Evolutionary conservation across 2,329 filamentous ascomycete species (phyloP), one percentile per base, ranked within the genome.

Genomic region (Talaromyces sp.): DNA sequence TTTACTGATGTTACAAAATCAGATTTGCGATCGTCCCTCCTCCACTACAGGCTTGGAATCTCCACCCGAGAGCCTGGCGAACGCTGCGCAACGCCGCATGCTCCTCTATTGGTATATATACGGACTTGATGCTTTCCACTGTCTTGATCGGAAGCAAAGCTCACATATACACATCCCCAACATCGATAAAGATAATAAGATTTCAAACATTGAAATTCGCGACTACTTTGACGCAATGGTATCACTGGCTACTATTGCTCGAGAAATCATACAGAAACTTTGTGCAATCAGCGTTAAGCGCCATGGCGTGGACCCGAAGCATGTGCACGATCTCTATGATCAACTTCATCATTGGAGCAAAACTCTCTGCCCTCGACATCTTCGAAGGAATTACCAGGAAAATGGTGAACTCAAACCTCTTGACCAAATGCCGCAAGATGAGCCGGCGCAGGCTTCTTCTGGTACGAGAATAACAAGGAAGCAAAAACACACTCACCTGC

Each of bases 51-150:
- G 31, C 37, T 19, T 33, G 14, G 13, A 27, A 8, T 35, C 54
- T 14, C 22, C 54, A 16, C 6, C 22, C n/a, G 31, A 27, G 22
- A 37, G 24, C 13, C 31, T 57, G 37, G n/a, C 33, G 9, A 35
- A 33, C 13, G 54, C 54, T 41, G 31, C 14, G 27, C 27, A 57
- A 41, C 54, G 54, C 8, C 33, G 33, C 6, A 57, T 22, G 31
- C 31, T 57, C 7, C 37, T 57, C 7, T 57, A 33, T 19, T 57
- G 54, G 54, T n/a, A 57, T 57, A 33, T 57, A 37, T 57, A 57
- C 31, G 54, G 54, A 16, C 31, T 57, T n/a, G 54, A 57, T 57
- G 54, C 54, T 22, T 57, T 57, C 37, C 54, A 39, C n/a, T 33
- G 54, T 57, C 54, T 57, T 57, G 54, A 57, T 41, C 27, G 31